Conservation (phyloP, 257 asterid species). For the Ballota nigra region DNA sequence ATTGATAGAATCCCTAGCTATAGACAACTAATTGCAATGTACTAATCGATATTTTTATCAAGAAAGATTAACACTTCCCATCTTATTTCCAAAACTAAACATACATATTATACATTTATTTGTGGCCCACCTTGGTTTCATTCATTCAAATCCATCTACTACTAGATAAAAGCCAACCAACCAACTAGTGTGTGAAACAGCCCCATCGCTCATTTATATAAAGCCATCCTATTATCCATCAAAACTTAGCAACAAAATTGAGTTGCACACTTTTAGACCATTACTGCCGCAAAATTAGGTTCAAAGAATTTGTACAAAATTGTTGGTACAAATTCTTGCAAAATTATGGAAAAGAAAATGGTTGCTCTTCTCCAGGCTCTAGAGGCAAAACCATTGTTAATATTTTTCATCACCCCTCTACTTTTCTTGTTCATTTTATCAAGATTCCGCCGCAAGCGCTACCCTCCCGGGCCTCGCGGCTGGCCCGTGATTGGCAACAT, state of each 20-base stretch:
- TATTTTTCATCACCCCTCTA: conserved; percentile 36
- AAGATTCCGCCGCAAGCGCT: conserved; percentile 42
- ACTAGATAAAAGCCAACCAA: background rate
- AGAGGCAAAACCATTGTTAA: conserved; percentile 26
- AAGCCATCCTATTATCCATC: conserved; percentile 10
- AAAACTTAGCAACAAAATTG: conserved; percentile 19
- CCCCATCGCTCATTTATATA: conserved; percentile 18
- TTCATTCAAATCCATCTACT: conserved; percentile 1
- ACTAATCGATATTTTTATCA: conserved; percentile 5
- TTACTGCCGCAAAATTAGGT: background rate
- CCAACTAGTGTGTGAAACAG: background rate
- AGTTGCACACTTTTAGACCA: conserved; percentile 27
- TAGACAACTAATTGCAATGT: background rate
- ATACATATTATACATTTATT: background rate
- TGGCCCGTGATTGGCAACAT: conserved; percentile 83
- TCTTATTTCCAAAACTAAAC: conserved; percentile 17
- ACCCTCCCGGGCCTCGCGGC: conserved; percentile 85
- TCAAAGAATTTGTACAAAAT: background rate
- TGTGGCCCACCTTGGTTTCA: conserved; percentile 8
- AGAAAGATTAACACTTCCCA: conserved; percentile 25
- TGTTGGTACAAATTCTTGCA: background rate
- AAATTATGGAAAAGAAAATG: conserved; percentile 23
- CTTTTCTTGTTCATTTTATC: conserved; percentile 22
- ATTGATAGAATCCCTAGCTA: background rate
- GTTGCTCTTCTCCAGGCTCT: conserved; percentile 16